A percentile compares a stretch with the other conserved stretches of the same genome.
These are phyloP conservation scores for Boletus barrowsii DNA, from an alignment of 768 basidiomycete genomes.

Conservation along the genomic window DNA sequence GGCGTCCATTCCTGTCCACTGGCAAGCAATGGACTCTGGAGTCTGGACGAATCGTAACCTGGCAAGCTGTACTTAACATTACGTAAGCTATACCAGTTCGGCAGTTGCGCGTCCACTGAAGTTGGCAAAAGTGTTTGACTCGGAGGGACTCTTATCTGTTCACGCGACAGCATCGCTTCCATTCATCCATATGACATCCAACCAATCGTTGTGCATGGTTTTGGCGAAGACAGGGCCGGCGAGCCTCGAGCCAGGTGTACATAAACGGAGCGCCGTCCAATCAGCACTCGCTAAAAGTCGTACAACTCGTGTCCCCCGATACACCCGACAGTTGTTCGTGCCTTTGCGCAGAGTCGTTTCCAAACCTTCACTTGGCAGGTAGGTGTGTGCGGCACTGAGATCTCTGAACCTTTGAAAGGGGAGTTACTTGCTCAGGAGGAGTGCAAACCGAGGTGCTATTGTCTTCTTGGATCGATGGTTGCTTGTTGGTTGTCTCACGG, in stretches of 20 bases:
- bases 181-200: slow-evolving; percentile 1
- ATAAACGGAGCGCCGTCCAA: slow-evolving; percentile 7
- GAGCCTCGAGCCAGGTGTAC: neutral
- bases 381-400: neutral
- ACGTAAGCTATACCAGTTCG: too few relatives aligned
- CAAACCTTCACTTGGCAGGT: neutral
- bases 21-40: too few relatives aligned
- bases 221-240: too few relatives aligned
- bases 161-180: slow-evolving; percentile 6
- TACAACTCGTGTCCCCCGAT: neutral
- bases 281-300: slow-evolving; percentile 5
- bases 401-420: neutral
- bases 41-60: too few relatives aligned
- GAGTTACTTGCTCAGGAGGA: neutral
- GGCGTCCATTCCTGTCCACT: slow-evolving; percentile 9
- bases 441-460: neutral
- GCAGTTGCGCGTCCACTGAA: too few relatives aligned
- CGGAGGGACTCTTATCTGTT: neutral
- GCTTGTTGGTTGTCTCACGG: too few relatives aligned
- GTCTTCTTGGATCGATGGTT: neutral
- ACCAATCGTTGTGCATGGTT: neutral
- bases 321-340: neutral
- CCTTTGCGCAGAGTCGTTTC: neutral
- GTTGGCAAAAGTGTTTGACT: too few relatives aligned
- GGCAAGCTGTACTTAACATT: too few relatives aligned